Evolutionary conservation across 2,329 filamentous ascomycete species (phyloP).

Genomic region (Chaetoscypha palmicola): DNA sequence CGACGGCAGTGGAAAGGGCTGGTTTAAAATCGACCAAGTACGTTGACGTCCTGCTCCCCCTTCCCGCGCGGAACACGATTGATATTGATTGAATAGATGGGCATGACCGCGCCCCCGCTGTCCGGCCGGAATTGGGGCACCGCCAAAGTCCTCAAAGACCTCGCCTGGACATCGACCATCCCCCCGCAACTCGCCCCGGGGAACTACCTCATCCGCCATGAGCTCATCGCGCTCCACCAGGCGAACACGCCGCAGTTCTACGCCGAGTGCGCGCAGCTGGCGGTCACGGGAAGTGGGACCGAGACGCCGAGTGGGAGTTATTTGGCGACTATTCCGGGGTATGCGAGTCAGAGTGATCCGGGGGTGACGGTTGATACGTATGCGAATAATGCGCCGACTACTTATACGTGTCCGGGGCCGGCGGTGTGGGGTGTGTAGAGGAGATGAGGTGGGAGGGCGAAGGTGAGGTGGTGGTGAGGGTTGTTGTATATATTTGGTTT

Average conservation of each 20-base stretch:
- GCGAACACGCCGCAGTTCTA: slow-evolving; percentile 46
- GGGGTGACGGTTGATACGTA: slow-evolving; percentile 26
- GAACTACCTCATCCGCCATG: slow-evolving; percentile 50
- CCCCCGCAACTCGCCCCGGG: slow-evolving; percentile 43
- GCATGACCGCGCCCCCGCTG: slow-evolving; percentile 37
- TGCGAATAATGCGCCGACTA: not conserved
- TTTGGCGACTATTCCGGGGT: slow-evolving; percentile 23
- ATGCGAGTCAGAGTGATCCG: slow-evolving; percentile 18
- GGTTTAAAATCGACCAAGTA: slow-evolving; percentile 54
- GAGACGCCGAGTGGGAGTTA: slow-evolving; percentile 31
- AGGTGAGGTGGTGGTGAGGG: not conserved
- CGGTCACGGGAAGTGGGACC: slow-evolving; percentile 42
- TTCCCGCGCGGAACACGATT: too few species aligned
- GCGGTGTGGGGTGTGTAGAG: not conserved
- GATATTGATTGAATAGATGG: too few species aligned
- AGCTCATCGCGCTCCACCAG: slow-evolving; percentile 50
- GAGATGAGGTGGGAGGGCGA: not conserved
- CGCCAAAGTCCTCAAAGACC: slow-evolving; percentile 37
- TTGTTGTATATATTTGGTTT: too few species aligned
- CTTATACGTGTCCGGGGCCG: not conserved
- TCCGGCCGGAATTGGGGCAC: slow-evolving; percentile 42
- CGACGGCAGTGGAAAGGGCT: slow-evolving; percentile 44
- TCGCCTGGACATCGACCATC: slow-evolving; percentile 44
- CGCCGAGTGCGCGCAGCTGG: slow-evolving; percentile 49
- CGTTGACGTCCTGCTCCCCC: too few species aligned